phyloP scores from a whole-genome alignment of 164 flowering plant genomes.

The Cinnamomum chago region DNA sequence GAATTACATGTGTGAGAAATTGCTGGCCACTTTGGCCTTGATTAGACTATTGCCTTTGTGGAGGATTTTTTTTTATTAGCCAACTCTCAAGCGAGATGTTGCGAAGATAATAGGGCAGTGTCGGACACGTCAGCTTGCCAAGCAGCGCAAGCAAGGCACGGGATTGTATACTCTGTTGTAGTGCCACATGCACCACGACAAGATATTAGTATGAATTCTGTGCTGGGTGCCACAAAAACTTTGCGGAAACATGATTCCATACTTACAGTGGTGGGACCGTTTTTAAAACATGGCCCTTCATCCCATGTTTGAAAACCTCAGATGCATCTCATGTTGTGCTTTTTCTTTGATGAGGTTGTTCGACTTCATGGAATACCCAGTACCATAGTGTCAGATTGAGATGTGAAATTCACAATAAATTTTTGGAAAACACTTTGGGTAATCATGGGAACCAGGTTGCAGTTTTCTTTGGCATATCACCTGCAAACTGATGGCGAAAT shows the following conservation, averaged over 20 bases:
- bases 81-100: too few relatives aligned
- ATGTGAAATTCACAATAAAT: not conserved
- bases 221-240: not conserved
- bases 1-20: too few relatives aligned
- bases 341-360: too few relatives aligned
- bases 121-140: too few relatives aligned
- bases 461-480: not conserved
- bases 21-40: too few relatives aligned
- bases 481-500: constrained; percentile 4
- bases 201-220: constrained; percentile 1
- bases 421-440: not conserved
- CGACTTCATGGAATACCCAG: not conserved
- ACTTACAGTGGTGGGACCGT: not conserved
- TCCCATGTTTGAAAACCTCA: not conserved
- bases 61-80: too few relatives aligned
- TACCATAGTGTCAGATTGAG: not conserved
- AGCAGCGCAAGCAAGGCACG: not conserved
- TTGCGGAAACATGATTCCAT: not conserved
- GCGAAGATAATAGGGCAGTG: too few relatives aligned
- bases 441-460: not conserved
- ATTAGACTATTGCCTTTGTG: too few relatives aligned
- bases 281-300: not conserved
- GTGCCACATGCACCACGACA: not conserved
- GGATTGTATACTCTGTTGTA: not conserved
- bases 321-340: not conserved